phyloP scores from a whole-genome alignment of 768 basidiomycete genomes.

The Mycena leptocephala region DNA sequence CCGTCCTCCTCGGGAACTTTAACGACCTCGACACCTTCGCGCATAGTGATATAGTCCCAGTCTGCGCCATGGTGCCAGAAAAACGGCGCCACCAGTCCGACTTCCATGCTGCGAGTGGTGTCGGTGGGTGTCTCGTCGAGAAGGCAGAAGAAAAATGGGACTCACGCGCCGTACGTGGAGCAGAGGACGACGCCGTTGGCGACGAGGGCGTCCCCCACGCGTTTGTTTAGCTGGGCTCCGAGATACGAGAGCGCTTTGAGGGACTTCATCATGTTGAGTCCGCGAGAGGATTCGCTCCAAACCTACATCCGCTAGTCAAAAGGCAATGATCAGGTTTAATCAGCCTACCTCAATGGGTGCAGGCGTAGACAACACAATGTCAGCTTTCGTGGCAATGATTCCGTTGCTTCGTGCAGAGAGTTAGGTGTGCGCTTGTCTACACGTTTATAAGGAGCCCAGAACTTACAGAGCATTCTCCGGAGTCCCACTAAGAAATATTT shows the following conservation, averaged over 20 bases:
- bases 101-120: not conserved
- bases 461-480: constrained; percentile 11
- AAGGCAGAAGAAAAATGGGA: not conserved
- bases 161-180: constrained; percentile 9
- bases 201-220: not conserved
- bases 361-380: constrained; percentile 7
- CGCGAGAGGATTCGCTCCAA: constrained; percentile 14
- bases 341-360: not conserved
- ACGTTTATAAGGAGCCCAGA: not conserved
- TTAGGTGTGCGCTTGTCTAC: too few relatives aligned
- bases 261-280: not conserved
- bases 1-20: not conserved
- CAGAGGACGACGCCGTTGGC: not conserved
- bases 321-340: not conserved
- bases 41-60: constrained; percentile 11
- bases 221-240: constrained; percentile 5
- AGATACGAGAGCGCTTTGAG: not conserved
- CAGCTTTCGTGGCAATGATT: constrained; percentile 10
- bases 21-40: not conserved
- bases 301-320: not conserved
- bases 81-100: not conserved
- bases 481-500: not conserved
- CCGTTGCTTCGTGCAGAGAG: not conserved
- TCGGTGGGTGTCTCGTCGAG: not conserved
- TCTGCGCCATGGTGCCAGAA: not conserved